Evolutionary conservation across 148 eudicot genomes (phyloP).

Genomic region (Rheum nobile): DNA sequence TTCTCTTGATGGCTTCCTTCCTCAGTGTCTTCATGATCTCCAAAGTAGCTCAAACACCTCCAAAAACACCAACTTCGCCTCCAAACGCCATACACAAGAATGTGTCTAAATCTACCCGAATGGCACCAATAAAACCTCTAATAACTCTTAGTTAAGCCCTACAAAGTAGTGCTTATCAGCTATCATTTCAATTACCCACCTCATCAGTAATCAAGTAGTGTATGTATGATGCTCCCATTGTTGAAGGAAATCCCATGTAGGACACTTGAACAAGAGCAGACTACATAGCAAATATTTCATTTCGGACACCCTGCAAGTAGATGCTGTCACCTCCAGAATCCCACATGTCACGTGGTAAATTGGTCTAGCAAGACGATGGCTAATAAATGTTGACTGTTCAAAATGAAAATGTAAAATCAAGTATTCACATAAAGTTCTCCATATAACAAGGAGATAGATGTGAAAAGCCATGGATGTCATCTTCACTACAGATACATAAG

Average conservation of each 20-base stretch:
- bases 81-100: too few species aligned
- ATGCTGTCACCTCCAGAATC: not conserved
- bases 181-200: too few species aligned
- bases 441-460: not conserved
- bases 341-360: not conserved
- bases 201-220: too few species aligned
- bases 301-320: slow-evolving; percentile 75
- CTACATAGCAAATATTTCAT: slow-evolving; percentile 96
- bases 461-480: not conserved
- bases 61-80: too few species aligned
- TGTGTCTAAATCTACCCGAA: too few species aligned
- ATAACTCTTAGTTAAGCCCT: too few species aligned
- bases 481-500: not conserved
- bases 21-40: too few species aligned
- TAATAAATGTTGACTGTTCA: not conserved
- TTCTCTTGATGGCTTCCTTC: too few species aligned
- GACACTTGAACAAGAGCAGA: slow-evolving; percentile 98
- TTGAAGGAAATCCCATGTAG: slow-evolving; percentile 98
- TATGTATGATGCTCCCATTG: slow-evolving; percentile 90
- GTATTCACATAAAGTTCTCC: not conserved
- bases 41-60: too few species aligned
- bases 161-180: too few species aligned
- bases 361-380: not conserved
- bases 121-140: too few species aligned
- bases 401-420: not conserved